Conservation (phyloP, 2,329 filamentous ascomycete species). For the Davidsoniella eucalypti region DNA sequence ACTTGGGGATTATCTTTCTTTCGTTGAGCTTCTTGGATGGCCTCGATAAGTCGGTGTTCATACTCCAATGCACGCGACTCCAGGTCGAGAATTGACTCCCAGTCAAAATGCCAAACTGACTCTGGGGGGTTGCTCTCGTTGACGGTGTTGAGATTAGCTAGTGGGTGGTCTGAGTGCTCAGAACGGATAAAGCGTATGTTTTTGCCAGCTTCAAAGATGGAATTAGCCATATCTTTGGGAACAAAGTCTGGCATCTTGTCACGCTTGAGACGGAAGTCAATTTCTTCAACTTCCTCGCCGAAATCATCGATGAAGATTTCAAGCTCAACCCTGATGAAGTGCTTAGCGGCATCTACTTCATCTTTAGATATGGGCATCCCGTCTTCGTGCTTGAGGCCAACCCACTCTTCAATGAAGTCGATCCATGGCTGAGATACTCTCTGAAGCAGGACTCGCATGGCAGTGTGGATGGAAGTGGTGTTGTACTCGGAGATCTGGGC, state of each 20-base stretch:
- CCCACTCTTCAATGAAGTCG: slow-evolving; percentile 54
- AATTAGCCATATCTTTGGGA: slow-evolving; percentile 47
- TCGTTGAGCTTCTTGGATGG: slow-evolving; percentile 7
- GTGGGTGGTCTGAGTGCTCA: slow-evolving; percentile 54
- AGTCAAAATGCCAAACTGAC: slow-evolving; percentile 54
- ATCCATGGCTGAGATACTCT: slow-evolving; percentile 50
- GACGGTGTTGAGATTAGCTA: slow-evolving; percentile 37
- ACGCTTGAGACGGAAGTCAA: slow-evolving; percentile 46
- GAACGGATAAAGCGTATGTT: slow-evolving; percentile 57
- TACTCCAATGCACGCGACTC: slow-evolving; percentile 38
- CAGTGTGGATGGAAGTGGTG: slow-evolving; percentile 41
- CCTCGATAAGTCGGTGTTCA: slow-evolving; percentile 17
- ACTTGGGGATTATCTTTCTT: neutral
- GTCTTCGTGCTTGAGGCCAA: slow-evolving; percentile 47
- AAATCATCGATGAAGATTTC: slow-evolving; percentile 40
- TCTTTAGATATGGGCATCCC: slow-evolving; percentile 36
- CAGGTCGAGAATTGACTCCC: slow-evolving; percentile 50
- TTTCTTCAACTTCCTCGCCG: slow-evolving; percentile 37
- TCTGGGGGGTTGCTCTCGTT: slow-evolving; percentile 33
- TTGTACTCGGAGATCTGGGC: slow-evolving; percentile 48
- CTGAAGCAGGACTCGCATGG: slow-evolving; percentile 50
- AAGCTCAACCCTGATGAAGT: slow-evolving; percentile 44
- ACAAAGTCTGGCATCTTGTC: slow-evolving; percentile 57
- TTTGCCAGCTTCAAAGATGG: slow-evolving; percentile 64
- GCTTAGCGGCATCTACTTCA: slow-evolving; percentile 28